A percentile compares a stretch with the other conserved stretches of the same genome.
These are phyloP conservation scores for Penicillium riverlandense DNA, from an alignment of 495 filamentous ascomycete genomes.

Conservation along the genomic window DNA sequence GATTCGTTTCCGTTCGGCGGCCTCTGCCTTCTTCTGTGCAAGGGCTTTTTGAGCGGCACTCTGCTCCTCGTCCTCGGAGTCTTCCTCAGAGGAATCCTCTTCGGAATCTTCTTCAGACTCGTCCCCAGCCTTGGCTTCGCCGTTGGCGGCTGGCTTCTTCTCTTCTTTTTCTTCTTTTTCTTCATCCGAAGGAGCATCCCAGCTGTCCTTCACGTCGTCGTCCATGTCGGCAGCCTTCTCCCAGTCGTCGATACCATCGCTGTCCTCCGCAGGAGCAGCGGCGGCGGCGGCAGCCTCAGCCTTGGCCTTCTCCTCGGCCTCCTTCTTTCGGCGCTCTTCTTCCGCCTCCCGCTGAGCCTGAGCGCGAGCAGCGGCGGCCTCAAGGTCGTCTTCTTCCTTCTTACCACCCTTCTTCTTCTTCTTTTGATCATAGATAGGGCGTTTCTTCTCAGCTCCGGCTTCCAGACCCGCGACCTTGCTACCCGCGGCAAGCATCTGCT, in stretches of 20 bases:
- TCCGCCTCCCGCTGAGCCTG: slow-evolving; percentile 57
- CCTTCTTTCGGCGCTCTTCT: slow-evolving; percentile 58
- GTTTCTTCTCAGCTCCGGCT: slow-evolving; percentile 64
- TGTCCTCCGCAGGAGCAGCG: slow-evolving; percentile 50
- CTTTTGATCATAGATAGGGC: slow-evolving; percentile 61
- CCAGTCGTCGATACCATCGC: slow-evolving; percentile 75
- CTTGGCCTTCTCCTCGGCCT: slow-evolving; percentile 61
- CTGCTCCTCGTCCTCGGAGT: slow-evolving; percentile 58
- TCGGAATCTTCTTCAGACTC: slow-evolving; percentile 40
- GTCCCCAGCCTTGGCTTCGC: slow-evolving; percentile 21
- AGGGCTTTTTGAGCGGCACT: slow-evolving; percentile 62
- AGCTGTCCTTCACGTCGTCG: slow-evolving; percentile 83
- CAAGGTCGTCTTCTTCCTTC: slow-evolving; percentile 65
- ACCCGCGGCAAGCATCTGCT: slow-evolving; percentile 91
- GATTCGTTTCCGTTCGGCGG: slow-evolving; percentile 80
- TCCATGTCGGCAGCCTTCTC: slow-evolving; percentile 74
- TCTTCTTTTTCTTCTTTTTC: slow-evolving; percentile 47
- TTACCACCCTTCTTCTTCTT: slow-evolving; percentile 70
- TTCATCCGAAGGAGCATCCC: slow-evolving; percentile 83
- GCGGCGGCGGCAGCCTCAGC: slow-evolving; percentile 48
- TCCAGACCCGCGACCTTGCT: slow-evolving; percentile 66
- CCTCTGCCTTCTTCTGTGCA: slow-evolving; percentile 75
- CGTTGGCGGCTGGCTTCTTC: slow-evolving; percentile 27
- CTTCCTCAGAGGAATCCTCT: slow-evolving; percentile 47
- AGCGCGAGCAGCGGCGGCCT: slow-evolving; percentile 56